These are phyloP conservation scores for Plasmodium blacklocki DNA, from an alignment of 169 alveolate species.

Conservation along the genomic window DNA sequence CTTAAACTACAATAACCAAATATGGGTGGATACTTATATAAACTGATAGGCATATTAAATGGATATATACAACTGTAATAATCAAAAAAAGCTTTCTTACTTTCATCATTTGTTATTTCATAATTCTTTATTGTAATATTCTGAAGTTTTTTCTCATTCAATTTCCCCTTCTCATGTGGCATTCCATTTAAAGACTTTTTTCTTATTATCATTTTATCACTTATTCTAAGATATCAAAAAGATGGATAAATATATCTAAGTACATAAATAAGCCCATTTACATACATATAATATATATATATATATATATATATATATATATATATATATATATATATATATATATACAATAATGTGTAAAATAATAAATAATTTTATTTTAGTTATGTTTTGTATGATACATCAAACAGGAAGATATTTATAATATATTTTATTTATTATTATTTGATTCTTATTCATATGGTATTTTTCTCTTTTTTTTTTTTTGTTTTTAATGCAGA, in stretches of 20 bases:
- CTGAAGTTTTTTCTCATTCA: constrained; percentile 65
- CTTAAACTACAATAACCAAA: constrained; percentile 84
- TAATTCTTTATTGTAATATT: constrained; percentile 63
- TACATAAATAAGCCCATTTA: background rate
- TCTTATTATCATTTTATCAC: constrained; percentile 46
- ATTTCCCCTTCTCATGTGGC: constrained; percentile 24
- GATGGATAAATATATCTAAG: too few species aligned
- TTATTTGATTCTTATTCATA: background rate
- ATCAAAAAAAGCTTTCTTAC: constrained; percentile 40
- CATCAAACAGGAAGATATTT: background rate
- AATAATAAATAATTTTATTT: background rate
- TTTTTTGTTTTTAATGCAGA: constrained; percentile 1
- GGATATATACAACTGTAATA: constrained; percentile 68
- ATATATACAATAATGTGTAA: background rate
- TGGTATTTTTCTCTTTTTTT: background rate
- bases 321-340: constrained; percentile 10
- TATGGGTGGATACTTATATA: constrained; percentile 84
- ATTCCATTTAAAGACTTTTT: constrained; percentile 55
- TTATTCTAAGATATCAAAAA: background rate
- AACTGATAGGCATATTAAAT: constrained; percentile 73
- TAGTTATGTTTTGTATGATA: background rate
- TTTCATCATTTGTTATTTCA: constrained; percentile 37
- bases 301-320: constrained; percentile 13
- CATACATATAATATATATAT: background rate
- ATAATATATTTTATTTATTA: background rate